Evolutionary conservation across 495 filamentous ascomycete genomes (phyloP), one percentile per base, ranked within the genome.

Genomic region (Saxophila tyrrhenica): DNA sequence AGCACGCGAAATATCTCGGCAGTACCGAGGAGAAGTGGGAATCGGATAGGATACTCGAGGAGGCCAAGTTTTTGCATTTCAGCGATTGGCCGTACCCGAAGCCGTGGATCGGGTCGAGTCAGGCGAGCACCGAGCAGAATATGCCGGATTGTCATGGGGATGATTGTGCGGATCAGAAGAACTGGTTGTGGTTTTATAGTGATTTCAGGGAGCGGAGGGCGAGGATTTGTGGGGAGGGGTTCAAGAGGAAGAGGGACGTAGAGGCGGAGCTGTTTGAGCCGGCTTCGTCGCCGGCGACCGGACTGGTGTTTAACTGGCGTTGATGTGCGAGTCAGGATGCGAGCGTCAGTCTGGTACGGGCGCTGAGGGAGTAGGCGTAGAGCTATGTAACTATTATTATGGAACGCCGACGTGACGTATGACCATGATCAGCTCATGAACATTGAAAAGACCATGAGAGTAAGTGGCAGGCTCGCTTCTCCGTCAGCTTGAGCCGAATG

Each of bases 181-280:
- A 84, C 0, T 88, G 84, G 84, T 77, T 78, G 65, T 68, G 73
- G n/a, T 66, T 87, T 45, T 88, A 86, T 68, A 69, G 75, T 51
- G 80, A 85, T 62, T 88, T 85, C 59, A 69, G 74, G 29, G 64
- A 73, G 7, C 7, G 41, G 46, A 71, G 76, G 54, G 69, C 83
- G 61, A 77, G 76, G 73, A 81, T 50, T 3, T 20, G 48, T 39
- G 42, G 42, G 3, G 39, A 5, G 7, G 41, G 41, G 41, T 44
- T 44, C n/a, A 17, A 17, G n/a, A 17, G 29, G 29, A 35, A 35
- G 29, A 35, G 29, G 29, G 29, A 35, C 13, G 29, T 35, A 7
- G 29, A 35, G 29, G 29, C 13, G 29, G 13, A 35, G 29, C 13
- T n/a, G n/a, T n/a, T n/a, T n/a, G n/a, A n/a, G n/a, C n/a, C n/a